phyloP scores from a whole-genome alignment of 148 eudicot genomes.

The Bassia scoparia region DNA sequence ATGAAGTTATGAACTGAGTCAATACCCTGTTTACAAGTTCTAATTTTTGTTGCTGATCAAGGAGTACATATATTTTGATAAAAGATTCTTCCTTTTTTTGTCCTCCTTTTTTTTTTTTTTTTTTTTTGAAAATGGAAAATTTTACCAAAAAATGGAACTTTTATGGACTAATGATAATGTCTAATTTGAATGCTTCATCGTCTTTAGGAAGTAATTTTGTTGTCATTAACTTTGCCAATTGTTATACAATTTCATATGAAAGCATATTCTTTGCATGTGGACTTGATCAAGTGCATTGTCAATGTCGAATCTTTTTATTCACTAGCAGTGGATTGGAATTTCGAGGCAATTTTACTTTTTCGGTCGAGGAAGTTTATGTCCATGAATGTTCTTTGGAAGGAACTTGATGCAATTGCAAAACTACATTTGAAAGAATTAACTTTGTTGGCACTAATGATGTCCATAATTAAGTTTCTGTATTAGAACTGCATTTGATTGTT shows the following conservation, averaged over 20 bases:
- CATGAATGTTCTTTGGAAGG: neutral
- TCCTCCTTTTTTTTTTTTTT: neutral
- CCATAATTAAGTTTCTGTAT: neutral
- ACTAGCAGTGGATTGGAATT: neutral
- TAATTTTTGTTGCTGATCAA: neutral
- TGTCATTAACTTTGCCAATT: neutral
- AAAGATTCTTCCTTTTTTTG: neutral
- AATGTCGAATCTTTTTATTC: neutral
- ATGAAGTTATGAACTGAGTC: neutral
- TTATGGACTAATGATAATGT: neutral
- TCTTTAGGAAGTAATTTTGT: neutral
- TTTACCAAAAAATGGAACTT: neutral
- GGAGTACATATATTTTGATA: neutral
- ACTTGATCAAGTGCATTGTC: neutral
- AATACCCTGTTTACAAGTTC: neutral
- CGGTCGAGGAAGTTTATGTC: neutral
- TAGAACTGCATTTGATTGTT: neutral
- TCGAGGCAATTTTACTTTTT: neutral
- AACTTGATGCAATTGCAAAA: neutral
- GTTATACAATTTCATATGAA: neutral
- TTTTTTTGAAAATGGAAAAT: neutral
- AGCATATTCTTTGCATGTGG: conserved; percentile 13
- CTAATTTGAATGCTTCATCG: neutral
- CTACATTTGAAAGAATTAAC: neutral
- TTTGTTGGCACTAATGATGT: neutral